A percentile compares a stretch with the other conserved stretches of the same genome.
Evolutionary conservation across 179 eudicot species (phyloP).

Genomic region (Actinidia arguta): DNA sequence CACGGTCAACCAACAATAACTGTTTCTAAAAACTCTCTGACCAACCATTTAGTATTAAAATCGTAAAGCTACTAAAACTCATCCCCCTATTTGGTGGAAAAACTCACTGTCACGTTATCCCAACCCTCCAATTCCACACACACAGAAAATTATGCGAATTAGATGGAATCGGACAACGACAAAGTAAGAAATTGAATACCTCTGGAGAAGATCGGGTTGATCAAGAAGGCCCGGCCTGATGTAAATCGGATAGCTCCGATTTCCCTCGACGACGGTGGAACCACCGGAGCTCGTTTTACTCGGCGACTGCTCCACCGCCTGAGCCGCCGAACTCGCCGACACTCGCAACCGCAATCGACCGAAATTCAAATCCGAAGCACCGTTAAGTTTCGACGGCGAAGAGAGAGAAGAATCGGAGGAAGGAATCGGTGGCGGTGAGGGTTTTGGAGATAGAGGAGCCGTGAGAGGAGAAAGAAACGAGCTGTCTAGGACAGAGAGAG

Average conservation of each 20-base stretch:
- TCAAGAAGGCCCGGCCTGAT: conserved; percentile 88
- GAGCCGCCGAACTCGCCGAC: conserved; percentile 44
- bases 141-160: neutral
- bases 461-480: conserved; percentile 37
- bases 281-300: conserved; percentile 32
- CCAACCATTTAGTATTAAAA: too few relatives aligned
- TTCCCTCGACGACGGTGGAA: conserved; percentile 73
- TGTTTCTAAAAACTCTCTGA: too few relatives aligned
- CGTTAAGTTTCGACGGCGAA: neutral
- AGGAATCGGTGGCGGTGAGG: conserved; percentile 8
- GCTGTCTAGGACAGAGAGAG: conserved; percentile 32
- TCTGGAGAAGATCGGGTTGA: conserved; percentile 83
- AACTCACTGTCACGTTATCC: too few relatives aligned
- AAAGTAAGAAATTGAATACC: conserved; percentile 41
- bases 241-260: conserved; percentile 95
- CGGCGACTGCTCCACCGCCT: conserved; percentile 49
- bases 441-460: conserved; percentile 16
- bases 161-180: neutral
- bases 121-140: too few relatives aligned
- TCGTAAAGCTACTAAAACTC: too few relatives aligned
- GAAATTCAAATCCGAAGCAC: conserved; percentile 16
- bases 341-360: conserved; percentile 33
- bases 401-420: conserved; percentile 4
- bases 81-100: too few relatives aligned
- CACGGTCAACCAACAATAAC: too few relatives aligned